Conservation (phyloP, 495 filamentous ascomycete species). For the Penicillium simplicissimum region DNA sequence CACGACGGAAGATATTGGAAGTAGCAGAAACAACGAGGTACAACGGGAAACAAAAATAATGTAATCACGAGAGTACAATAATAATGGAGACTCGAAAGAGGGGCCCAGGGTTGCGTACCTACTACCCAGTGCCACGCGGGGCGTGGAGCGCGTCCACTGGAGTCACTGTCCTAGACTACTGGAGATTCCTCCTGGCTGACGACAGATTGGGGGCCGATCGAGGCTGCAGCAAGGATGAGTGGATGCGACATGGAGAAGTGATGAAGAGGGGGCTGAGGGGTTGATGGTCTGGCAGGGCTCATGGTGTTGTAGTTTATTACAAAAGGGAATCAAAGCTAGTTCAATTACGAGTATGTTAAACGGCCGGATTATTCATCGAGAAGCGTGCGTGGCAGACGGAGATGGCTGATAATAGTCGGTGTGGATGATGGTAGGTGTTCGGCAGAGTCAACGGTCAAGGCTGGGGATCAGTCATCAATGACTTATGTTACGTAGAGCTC, state of each 20-base stretch:
- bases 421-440: neutral
- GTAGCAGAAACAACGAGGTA: conserved; percentile 7
- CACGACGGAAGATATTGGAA: conserved; percentile 3
- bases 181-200: conserved; percentile 5
- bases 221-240: neutral
- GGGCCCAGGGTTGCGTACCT: neutral
- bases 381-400: neutral
- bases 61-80: conserved; percentile 4
- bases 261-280: conserved; percentile 7
- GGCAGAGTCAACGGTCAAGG: neutral
- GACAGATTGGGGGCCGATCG: conserved; percentile 7
- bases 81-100: neutral
- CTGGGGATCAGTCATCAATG: neutral
- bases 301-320: neutral
- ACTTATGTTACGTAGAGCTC: neutral
- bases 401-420: neutral
- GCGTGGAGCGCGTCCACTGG: conserved; percentile 1
- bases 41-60: neutral
- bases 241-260: conserved; percentile 12
- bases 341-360: too few relatives aligned
- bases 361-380: too few relatives aligned
- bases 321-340: neutral
- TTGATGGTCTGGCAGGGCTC: neutral
- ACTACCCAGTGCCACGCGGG: conserved; percentile 7
- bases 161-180: neutral